Conservation (phyloP, 371 early-diverging fungal species). For the Actinomucor elegans region DNA sequence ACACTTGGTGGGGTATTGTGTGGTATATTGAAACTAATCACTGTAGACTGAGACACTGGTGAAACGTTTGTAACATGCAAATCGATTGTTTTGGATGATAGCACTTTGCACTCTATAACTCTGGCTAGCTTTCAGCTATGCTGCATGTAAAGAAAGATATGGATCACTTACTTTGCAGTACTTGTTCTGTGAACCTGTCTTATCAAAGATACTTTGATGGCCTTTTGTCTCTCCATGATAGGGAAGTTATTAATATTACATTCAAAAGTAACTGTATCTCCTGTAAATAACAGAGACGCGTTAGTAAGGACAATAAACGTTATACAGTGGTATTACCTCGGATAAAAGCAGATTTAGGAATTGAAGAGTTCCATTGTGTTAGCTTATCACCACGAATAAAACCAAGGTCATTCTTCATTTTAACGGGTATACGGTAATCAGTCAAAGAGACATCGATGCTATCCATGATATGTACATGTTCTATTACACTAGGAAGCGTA, state of each 20-base stretch:
- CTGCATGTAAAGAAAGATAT: background rate
- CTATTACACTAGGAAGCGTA: background rate
- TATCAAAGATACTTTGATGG: conserved; percentile 5
- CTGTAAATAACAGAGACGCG: background rate
- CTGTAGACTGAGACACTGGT: background rate
- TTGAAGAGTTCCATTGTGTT: conserved; percentile 7
- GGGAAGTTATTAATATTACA: conserved; percentile 16
- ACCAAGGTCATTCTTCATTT: conserved; percentile 6
- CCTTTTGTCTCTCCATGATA: conserved; percentile 9
- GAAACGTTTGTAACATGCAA: background rate
- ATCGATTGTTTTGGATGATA: conserved; percentile 5
- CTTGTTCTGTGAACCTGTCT: conserved; percentile 12
- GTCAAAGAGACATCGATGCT: conserved; percentile 6
- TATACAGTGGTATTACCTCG: conserved; percentile 4
- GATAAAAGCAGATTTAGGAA: conserved; percentile 11
- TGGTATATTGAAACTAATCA: conserved; percentile 8
- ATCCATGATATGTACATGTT: conserved; percentile 6
- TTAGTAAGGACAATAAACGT: background rate
- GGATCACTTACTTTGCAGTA: conserved; percentile 15
- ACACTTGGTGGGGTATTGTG: conserved; percentile 9
- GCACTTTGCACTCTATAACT: conserved; percentile 5
- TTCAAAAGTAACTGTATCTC: conserved; percentile 7
- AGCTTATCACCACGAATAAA: conserved; percentile 9
- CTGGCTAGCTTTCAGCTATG: too few species aligned
- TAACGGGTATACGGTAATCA: background rate